Percentiles rank a stretch among this genome's conserved stretches.
Evolutionary conservation across 305 asterid genomes (phyloP).

Genomic region (Fraxinus xanthoxyloides): DNA sequence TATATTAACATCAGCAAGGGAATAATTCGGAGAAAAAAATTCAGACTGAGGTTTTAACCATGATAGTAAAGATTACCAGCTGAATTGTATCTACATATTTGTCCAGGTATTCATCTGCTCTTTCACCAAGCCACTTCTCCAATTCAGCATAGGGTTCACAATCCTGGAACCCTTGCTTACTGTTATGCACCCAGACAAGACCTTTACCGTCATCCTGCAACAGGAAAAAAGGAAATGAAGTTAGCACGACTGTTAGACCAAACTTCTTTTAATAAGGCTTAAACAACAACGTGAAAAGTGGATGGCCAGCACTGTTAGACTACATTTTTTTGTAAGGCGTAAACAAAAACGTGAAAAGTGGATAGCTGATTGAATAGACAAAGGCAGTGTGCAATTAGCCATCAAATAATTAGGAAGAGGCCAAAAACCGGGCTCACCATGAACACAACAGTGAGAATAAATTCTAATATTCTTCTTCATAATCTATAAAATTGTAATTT

Average conservation of each 20-base stretch:
- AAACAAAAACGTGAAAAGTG: background rate
- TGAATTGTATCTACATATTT: slow-evolving; percentile 53
- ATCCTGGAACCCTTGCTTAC: slow-evolving; percentile 81
- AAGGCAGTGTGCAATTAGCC: background rate
- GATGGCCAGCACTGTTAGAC: background rate
- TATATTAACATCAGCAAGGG: background rate
- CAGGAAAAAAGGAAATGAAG: background rate
- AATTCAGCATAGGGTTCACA: slow-evolving; percentile 72
- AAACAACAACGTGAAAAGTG: background rate
- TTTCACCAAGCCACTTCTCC: slow-evolving; percentile 69
- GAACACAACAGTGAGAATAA: background rate
- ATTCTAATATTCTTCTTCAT: background rate
- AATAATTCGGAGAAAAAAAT: background rate
- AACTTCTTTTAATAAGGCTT: background rate
- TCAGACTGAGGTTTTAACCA: background rate
- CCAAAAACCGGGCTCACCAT: background rate
- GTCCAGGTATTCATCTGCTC: slow-evolving; percentile 56
- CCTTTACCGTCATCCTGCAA: slow-evolving; percentile 55
- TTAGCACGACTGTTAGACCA: background rate
- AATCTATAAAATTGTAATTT: background rate
- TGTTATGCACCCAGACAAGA: slow-evolving; percentile 71
- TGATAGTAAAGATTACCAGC: slow-evolving; percentile 41
- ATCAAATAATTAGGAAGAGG: background rate
- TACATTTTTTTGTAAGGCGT: background rate
- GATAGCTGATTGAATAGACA: background rate